phyloP scores from a whole-genome alignment of 192 early-diverging fungal species.

The Kickxella alabastrina region DNA sequence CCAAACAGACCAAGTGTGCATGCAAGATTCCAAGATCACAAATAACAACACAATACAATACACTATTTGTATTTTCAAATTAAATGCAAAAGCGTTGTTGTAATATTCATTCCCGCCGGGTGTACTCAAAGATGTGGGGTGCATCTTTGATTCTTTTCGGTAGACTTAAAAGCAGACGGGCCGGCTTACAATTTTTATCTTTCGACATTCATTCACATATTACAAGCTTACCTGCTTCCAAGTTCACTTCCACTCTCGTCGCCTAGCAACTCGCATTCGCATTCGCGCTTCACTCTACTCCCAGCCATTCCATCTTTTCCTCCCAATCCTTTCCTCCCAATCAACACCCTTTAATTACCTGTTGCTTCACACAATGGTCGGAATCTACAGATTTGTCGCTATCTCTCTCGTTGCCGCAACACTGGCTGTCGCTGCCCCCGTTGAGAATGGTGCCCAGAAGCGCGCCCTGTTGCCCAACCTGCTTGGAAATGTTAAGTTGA shows the following conservation, averaged over 20 bases:
- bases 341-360: background rate
- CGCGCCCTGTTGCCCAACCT: slow-evolving; percentile 40
- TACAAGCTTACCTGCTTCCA: too few relatives aligned
- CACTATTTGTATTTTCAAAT: background rate
- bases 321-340: background rate
- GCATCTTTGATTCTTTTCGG: too few relatives aligned
- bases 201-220: too few relatives aligned
- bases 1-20: background rate
- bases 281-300: too few relatives aligned
- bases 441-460: slow-evolving; percentile 5
- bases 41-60: background rate
- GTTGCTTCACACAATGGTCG: slow-evolving; percentile 22
- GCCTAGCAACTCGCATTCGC: too few relatives aligned
- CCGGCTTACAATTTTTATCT: too few relatives aligned
- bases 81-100: background rate
- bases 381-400: slow-evolving; percentile 19
- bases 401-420: slow-evolving; percentile 14
- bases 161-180: too few relatives aligned
- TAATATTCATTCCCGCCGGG: too few relatives aligned
- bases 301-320: background rate
- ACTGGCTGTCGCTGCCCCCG: slow-evolving; percentile 12
- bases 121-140: too few relatives aligned
- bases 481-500: slow-evolving; percentile 40
- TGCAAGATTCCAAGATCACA: too few relatives aligned
- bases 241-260: too few relatives aligned